Base-by-base conservation (phyloP, 768 basidiomycete species). In the Boletus vinaceobasis region DNA sequence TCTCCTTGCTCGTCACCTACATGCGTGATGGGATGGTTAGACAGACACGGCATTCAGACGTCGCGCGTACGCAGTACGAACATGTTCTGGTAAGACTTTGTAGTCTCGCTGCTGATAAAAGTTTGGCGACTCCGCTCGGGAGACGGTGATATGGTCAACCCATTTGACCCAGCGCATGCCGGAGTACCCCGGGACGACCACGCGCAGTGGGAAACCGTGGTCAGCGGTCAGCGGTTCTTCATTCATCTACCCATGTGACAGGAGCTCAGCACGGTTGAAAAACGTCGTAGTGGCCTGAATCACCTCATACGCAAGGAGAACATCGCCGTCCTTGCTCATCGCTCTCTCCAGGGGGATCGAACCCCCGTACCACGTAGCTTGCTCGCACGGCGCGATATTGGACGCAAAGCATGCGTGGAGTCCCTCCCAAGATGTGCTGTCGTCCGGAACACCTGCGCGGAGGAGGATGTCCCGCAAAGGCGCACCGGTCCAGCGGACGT, bases 81-180 rank as follows among this genome's bases (percentile, higher is more conserved):
- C 79, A 43, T 72, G 62, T 13, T 83, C 77, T 8, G 84, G 83
- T 17, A 85, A 67, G 50, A 87, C 70, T 58, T 83, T 87, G 69
- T 88, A 90, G 65, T 88, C 87, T 5, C 76, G 76, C 65, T 87
- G 85, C 58, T 88, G 86, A 63, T 87, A 88, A 67, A 82, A 87
- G 63, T 85, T 87, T 31, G 79, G 76, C 1, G 85, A 86, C 69
- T 88, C 86, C 7, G 53, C 33, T 3, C 50, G 59, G 5, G 83
- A 79, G 53, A 87, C 62, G 27, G 75, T 70, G 60, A 88, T 82
- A 1, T 74, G 80, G 60, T 86, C 83, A 0, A 87, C 73, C 87
- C 87, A 89, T 73, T 89, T 88, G 8, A 87, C 85, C 84, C 86
- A 87, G 11, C 87, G 80, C 31, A 84, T 87, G 7, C 87, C 87